These are phyloP conservation scores for Aspergillus neotritici DNA, from an alignment of 2,329 filamentous ascomycete species.

Conservation along the genomic window DNA sequence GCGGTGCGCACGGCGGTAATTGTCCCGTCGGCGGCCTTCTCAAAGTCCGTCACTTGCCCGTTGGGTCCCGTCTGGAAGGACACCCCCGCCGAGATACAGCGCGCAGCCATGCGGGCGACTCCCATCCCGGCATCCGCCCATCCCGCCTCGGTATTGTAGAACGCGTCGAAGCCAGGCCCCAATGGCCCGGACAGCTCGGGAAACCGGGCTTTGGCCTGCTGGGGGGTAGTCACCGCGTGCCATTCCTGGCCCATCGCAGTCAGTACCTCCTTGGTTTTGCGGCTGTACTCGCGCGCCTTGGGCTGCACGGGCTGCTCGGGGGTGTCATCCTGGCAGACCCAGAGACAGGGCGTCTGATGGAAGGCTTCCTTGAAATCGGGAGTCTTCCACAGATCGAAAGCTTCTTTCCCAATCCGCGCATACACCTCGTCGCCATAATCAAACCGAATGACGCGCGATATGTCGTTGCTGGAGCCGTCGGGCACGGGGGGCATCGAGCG, in stretches of 20 bases:
- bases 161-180: conserved; percentile 20
- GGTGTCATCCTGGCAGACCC: conserved; percentile 20
- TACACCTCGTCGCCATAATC: conserved; percentile 75
- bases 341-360: conserved; percentile 20
- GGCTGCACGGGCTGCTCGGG: conserved; percentile 16
- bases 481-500: conserved; percentile 30
- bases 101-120: conserved; percentile 14
- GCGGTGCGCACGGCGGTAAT: conserved; percentile 54
- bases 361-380: conserved; percentile 29
- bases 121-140: conserved; percentile 26
- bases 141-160: conserved; percentile 23
- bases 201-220: conserved; percentile 15
- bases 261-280: conserved; percentile 19
- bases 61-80: conserved; percentile 21
- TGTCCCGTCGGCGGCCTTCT: conserved; percentile 29
- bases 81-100: conserved; percentile 21
- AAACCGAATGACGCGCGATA: conserved; percentile 36
- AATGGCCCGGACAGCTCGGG: conserved; percentile 17
- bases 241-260: conserved; percentile 21
- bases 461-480: conserved; percentile 38
- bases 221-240: conserved; percentile 14
- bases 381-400: conserved; percentile 60
- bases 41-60: conserved; percentile 30
- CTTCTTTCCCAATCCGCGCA: conserved; percentile 61
- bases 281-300: conserved; percentile 17